Conservation (phyloP, 352 stramenopile genomes). For the Lagenidium giganteum region DNA sequence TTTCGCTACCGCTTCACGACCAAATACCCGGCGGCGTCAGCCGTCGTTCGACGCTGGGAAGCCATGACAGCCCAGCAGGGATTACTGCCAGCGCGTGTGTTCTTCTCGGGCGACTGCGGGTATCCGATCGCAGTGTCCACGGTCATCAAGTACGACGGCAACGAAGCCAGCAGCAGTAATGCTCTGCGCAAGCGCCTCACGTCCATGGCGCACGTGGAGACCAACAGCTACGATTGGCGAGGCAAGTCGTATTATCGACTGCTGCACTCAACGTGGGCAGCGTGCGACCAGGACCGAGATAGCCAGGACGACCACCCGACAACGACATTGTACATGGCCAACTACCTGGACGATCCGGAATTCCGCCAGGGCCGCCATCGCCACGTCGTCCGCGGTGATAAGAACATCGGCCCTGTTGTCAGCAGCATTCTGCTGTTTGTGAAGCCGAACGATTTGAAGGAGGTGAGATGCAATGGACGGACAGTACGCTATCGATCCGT, state of each 20-base stretch:
- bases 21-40: constrained; percentile 68
- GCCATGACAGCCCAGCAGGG: constrained; percentile 56
- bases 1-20: constrained; percentile 79
- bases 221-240: constrained; percentile 74
- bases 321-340: constrained; percentile 47
- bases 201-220: constrained; percentile 49
- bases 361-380: constrained; percentile 79
- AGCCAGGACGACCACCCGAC: constrained; percentile 67
- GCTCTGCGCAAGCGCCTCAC: constrained; percentile 45
- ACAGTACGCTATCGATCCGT: not conserved
- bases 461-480: constrained; percentile 20
- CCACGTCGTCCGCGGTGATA: constrained; percentile 78
- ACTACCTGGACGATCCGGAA: constrained; percentile 82
- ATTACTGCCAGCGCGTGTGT: constrained; percentile 62
- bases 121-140: constrained; percentile 80
- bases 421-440: constrained; percentile 95
- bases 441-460: constrained; percentile 93
- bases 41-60: constrained; percentile 78
- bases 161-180: constrained; percentile 58
- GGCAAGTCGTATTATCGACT: constrained; percentile 85
- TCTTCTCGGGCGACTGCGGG: constrained; percentile 78
- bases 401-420: constrained; percentile 90
- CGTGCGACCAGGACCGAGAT: constrained; percentile 69
- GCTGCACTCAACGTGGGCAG: constrained; percentile 71
- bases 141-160: constrained; percentile 85